A percentile compares a stretch with the other conserved stretches of the same genome.
Evolutionary conservation across 2,329 filamentous ascomycete genomes (phyloP).

Genomic region (Apiospora phragmitis): DNA sequence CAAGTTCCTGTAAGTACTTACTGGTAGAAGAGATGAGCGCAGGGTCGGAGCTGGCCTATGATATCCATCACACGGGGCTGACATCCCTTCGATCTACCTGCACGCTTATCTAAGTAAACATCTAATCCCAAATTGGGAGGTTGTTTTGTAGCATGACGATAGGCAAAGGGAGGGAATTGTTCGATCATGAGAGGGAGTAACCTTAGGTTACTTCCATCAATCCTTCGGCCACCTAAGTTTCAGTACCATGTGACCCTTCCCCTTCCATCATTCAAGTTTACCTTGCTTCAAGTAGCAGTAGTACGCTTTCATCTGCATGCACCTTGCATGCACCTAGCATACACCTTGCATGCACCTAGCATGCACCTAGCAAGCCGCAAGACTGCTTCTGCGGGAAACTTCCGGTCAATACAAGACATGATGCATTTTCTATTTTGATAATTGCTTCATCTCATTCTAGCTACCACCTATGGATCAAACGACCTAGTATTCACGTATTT

Average conservation of each 20-base stretch:
- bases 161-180: not conserved
- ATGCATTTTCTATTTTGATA: not conserved
- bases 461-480: not conserved
- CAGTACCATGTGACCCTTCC: not conserved
- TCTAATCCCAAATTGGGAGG: not conserved
- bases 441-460: not conserved
- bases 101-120: not conserved
- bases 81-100: not conserved
- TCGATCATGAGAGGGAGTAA: not conserved
- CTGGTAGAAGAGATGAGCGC: not conserved
- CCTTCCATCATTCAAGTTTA: not conserved
- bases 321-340: not conserved
- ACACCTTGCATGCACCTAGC: no score
- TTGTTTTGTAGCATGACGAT: not conserved
- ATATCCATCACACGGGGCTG: not conserved
- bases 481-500: not conserved
- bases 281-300: not conserved
- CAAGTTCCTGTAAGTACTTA: no score
- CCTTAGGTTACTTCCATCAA: not conserved
- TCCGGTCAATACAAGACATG: not conserved
- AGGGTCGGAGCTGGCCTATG: not conserved
- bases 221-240: not conserved
- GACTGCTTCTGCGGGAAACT: not conserved
- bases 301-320: not conserved
- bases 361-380: not conserved